Base-by-base conservation (phyloP, 306 rosid species). In the Cucurbita ficifolia region DNA sequence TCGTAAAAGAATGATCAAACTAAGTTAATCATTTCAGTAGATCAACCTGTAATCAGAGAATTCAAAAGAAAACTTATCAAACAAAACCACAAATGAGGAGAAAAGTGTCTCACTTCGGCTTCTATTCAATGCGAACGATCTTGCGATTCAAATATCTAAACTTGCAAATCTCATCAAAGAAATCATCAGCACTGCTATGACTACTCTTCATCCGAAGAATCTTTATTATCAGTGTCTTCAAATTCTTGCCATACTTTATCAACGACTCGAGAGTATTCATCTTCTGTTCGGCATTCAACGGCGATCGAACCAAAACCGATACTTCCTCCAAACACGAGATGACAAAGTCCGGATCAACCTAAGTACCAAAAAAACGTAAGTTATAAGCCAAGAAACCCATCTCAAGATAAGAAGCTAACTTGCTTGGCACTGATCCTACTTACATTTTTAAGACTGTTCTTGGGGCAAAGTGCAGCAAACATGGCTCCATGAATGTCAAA, bases 391-490 rank as follows among this genome's bases (percentile, higher is more conserved):
- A 57, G 55, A 61, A 74, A 36, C 64, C 42, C 58, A 70, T 33
- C 51, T 64, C 49, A 63, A 63, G 58, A 56, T n/a, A n/a, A 45
- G 5, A 60, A 38, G 24, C 9, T n/a, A 48, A 10, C 6, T 17
- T 29, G 10, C 46, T 19, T 46, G 39, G 46, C 21, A 6, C 8
- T 75, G 19, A 36, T 18, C 72, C 67, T 72, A 77, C 84, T 78
- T 80, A 95, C 99, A 69, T 87, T 89, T 79, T 81, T 89, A 74
- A 95, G 82, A 79, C 96, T 91, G 82, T 91, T 91, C 82, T 83
- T 95, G 80, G 91, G 99, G 82, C 97, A 95, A 72, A 95, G 92
- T 10, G 99, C 97, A 50, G 99, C 99, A 82, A 95, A 91, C 99
- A 95, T 88, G 73, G 99, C 99, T 82, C 99, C 99, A 76, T 95